A percentile compares a stretch with the other conserved stretches of the same genome.
These are phyloP conservation scores for Vickermania ingenoplastis DNA, from an alignment of 208 protist genomes.

Conservation along the genomic window DNA sequence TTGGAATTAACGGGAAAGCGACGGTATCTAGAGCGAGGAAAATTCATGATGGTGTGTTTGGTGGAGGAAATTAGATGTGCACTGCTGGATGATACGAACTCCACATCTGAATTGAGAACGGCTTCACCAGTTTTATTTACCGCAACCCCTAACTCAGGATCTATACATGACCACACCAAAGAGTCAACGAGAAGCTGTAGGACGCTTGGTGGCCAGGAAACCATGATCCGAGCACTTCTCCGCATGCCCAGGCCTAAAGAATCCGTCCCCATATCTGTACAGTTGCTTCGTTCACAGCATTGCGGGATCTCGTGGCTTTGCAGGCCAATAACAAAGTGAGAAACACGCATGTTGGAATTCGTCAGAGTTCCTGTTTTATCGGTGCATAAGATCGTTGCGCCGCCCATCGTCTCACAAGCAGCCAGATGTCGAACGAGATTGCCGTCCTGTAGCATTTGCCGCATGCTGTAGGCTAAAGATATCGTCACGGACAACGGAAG, in stretches of 20 bases:
- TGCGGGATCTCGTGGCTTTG: neutral
- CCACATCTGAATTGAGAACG: conserved; percentile 24
- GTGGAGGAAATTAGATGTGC: neutral
- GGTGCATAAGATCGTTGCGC: conserved; percentile 89
- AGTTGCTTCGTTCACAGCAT: neutral
- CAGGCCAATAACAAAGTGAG: conserved; percentile 20
- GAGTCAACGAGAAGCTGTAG: conserved; percentile 51
- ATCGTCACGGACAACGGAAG: conserved; percentile 97
- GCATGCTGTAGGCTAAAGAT: conserved; percentile 95
- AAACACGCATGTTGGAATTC: conserved; percentile 85
- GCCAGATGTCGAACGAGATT: conserved; percentile 92
- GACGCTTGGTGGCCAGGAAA: conserved; percentile 12
- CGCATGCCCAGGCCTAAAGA: neutral
- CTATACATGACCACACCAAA: conserved; percentile 41
- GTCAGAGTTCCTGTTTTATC: conserved; percentile 95
- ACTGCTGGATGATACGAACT: neutral
- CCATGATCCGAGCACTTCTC: conserved; percentile 2
- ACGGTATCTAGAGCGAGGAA: conserved; percentile 13
- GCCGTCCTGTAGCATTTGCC: conserved; percentile 91
- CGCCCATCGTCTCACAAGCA: conserved; percentile 96
- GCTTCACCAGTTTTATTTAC: conserved; percentile 69
- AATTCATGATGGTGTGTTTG: neutral
- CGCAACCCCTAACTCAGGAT: conserved; percentile 41
- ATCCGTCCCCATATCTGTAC: neutral
- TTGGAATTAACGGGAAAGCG: conserved; percentile 69